A percentile compares a stretch with the other conserved stretches of the same genome.
These are phyloP conservation scores for Candida sphagnicola DNA, from an alignment of 805 yeast species.

Conservation along the genomic window DNA sequence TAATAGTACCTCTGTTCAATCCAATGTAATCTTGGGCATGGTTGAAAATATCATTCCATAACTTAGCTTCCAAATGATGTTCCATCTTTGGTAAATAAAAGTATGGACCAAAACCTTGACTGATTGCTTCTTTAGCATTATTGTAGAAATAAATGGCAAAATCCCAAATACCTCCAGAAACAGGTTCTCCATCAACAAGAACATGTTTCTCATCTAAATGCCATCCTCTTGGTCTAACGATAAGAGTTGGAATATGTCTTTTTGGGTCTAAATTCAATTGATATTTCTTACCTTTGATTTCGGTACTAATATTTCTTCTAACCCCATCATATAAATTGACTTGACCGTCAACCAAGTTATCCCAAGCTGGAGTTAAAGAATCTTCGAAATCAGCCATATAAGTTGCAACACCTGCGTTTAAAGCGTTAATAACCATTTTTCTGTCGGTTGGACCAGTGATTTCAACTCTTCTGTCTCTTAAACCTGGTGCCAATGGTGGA, in stretches of 20 bases:
- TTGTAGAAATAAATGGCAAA: slow-evolving; percentile 76
- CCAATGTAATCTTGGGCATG: slow-evolving; percentile 70
- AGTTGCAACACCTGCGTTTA: slow-evolving; percentile 74
- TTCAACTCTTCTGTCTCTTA: slow-evolving; percentile 72
- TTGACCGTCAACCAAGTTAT: slow-evolving; percentile 75
- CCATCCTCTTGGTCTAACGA: slow-evolving; percentile 89
- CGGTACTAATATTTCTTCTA: slow-evolving; percentile 52
- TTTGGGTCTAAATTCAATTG: slow-evolving; percentile 42
- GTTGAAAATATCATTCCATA: slow-evolving; percentile 80
- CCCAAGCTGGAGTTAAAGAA: slow-evolving; percentile 82
- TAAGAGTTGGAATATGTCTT: slow-evolving; percentile 67
- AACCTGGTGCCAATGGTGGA: slow-evolving; percentile 66
- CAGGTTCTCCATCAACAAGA: slow-evolving; percentile 68
- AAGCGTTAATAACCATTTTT: slow-evolving; percentile 78
- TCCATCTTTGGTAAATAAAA: slow-evolving; percentile 85
- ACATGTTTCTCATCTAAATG: slow-evolving; percentile 76
- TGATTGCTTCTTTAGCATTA: slow-evolving; percentile 60
- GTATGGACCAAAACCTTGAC: slow-evolving; percentile 73
- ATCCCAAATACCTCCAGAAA: slow-evolving; percentile 74
- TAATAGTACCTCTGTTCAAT: slow-evolving; percentile 70
- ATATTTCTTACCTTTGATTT: slow-evolving; percentile 42
- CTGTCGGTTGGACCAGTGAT: slow-evolving; percentile 86
- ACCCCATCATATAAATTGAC: slow-evolving; percentile 74
- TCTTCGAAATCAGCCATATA: slow-evolving; percentile 88
- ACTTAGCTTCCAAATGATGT: slow-evolving; percentile 75